Conservation (phyloP, 176 grass and related monocot genomes). For the Paspalum notatum region DNA sequence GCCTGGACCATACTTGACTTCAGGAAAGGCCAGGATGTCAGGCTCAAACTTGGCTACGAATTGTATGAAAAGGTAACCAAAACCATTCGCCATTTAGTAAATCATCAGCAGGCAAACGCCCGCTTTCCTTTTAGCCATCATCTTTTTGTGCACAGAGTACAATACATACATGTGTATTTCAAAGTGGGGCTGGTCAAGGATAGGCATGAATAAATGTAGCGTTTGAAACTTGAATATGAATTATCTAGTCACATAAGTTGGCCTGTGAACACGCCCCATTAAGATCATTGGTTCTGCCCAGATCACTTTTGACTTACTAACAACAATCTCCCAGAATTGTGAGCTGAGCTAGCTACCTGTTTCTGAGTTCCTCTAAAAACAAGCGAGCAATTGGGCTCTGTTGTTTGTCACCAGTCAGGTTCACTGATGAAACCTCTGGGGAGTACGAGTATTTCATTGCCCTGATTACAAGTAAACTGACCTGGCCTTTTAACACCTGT, state of each 20-base stretch:
- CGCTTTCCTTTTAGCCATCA: neutral
- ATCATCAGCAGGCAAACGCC: neutral
- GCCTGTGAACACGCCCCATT: neutral
- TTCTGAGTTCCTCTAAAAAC: neutral
- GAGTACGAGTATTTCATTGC: neutral
- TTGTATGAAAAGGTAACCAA: constrained; percentile 58
- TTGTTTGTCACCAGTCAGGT: neutral
- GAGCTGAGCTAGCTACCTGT: neutral
- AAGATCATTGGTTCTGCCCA: neutral
- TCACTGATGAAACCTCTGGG: neutral
- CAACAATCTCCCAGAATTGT: neutral
- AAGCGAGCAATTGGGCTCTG: neutral
- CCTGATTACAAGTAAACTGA: neutral
- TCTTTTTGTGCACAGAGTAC: neutral
- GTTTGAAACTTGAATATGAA: neutral
- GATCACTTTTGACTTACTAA: neutral
- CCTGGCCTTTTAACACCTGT: neutral
- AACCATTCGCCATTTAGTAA: neutral
- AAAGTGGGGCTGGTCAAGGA: neutral
- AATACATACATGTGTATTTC: neutral
- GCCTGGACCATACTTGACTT: constrained; percentile 84
- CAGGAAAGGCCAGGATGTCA: constrained; percentile 79
- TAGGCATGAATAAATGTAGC: neutral
- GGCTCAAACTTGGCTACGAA: constrained; percentile 85
- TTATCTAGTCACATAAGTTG: neutral